Evolutionary conservation across 768 basidiomycete genomes (phyloP), one percentile per base, ranked within the genome.

Genomic region (Ramaria sp.): DNA sequence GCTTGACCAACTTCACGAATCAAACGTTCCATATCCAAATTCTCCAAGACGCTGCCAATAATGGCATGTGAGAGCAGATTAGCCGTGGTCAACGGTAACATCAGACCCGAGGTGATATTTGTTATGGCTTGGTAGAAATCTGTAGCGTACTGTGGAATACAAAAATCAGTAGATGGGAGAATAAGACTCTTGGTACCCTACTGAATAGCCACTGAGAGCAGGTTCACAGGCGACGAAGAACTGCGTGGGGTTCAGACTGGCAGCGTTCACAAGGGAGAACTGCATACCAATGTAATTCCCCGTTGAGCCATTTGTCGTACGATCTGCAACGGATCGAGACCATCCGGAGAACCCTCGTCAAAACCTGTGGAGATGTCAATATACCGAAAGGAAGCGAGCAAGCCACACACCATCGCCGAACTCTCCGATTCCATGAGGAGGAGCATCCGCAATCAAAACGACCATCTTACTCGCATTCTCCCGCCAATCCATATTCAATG

Each of bases 181-280:
- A 42, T 43, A 33, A 19, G 46, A n/a, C 22, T 22, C 11, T 19
- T 24, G 31, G 39, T 33, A 57, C 67, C 85, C 66, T 63, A 91
- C 89, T 57, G 86, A 88, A 66, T 95, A 95, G 45, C 91, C 91
- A 61, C 90, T 92, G 59, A 95, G 76, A 5, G 91, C 93, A 57
- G 95, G 94, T 70, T 98, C 95, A 72, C 95, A 98, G 30, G 95
- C 95, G n/a, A 98, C 95, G 68, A 96, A 93, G 73, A 97, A 97
- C 92, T 96, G 41, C 54, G 22, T 61, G 53, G 24, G 22, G 59
- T 38, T 52, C 13, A 60, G 53, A 58, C 31, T 53, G n/a, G 59
- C 51, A 7, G 19, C 22, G 48, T 13, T 5, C 48, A 30, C 45
- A 56, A 31, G 59, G 47, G 24, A 51, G 27, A 48, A 51, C 10